Conservation (phyloP, 108 stramenopile genomes). For the Cyclotella baltica region DNA sequence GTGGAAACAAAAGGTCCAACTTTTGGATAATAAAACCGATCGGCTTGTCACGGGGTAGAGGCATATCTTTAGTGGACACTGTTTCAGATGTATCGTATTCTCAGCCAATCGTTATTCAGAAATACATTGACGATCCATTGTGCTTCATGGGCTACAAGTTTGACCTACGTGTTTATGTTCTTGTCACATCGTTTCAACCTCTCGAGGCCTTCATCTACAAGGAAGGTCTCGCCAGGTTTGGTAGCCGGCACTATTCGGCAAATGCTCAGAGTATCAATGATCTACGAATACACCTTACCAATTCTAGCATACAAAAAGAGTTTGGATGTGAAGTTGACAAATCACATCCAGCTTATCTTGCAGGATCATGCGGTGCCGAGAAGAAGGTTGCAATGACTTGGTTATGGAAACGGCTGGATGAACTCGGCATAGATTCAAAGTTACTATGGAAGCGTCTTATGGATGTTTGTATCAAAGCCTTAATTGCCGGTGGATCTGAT, state of each 20-base stretch:
- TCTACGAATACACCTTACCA: conserved; percentile 56
- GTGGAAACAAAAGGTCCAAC: conserved; percentile 12
- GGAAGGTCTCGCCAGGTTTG: conserved; percentile 88
- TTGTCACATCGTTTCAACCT: conserved; percentile 84
- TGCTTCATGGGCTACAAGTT: conserved; percentile 87
- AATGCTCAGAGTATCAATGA: conserved; percentile 49
- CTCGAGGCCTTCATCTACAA: conserved; percentile 85
- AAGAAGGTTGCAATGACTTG: conserved; percentile 53
- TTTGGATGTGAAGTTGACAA: conserved; percentile 68
- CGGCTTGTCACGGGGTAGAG: conserved; percentile 79
- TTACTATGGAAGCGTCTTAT: conserved; percentile 72
- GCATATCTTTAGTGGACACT: conserved; percentile 75
- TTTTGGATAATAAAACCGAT: conserved; percentile 91
- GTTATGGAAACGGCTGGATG: conserved; percentile 51
- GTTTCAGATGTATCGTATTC: conserved; percentile 72
- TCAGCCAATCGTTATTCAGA: conserved; percentile 67
- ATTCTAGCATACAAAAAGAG: conserved; percentile 73
- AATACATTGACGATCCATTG: conserved; percentile 84
- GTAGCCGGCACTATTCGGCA: conserved; percentile 65
- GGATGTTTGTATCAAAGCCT: conserved; percentile 74
- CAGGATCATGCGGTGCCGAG: conserved; percentile 36
- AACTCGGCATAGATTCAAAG: conserved; percentile 37
- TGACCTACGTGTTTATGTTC: conserved; percentile 87
- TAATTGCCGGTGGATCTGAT: conserved; percentile 68
- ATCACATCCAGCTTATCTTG: conserved; percentile 66